These are phyloP conservation scores for Chaetomiaceae sp. DNA, from an alignment of 2,329 filamentous ascomycete genomes.

Conservation along the genomic window DNA sequence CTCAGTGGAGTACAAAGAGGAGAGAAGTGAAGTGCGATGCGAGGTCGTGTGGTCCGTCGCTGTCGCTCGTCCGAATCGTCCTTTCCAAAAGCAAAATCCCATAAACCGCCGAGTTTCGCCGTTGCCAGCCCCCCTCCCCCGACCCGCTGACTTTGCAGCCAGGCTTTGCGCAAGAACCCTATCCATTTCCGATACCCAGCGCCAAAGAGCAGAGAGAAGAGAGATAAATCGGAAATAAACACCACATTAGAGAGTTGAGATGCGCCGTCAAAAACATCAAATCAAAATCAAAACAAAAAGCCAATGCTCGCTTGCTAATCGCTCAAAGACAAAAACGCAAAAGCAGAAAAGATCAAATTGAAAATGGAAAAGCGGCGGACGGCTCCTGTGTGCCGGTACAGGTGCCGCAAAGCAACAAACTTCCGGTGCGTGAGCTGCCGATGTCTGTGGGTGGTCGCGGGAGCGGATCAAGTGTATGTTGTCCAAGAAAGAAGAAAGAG, in stretches of 20 bases:
- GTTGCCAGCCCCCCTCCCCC: slow-evolving; percentile 16
- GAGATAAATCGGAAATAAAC: slow-evolving; percentile 31
- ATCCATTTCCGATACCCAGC: slow-evolving; percentile 21
- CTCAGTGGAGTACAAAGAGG: slow-evolving; percentile 16
- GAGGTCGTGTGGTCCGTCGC: slow-evolving; percentile 1
- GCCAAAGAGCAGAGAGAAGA: slow-evolving; percentile 29
- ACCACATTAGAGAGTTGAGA: slow-evolving; percentile 21
- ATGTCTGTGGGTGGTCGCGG: slow-evolving; percentile 28
- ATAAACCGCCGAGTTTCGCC: slow-evolving; percentile 23
- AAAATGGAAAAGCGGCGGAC: slow-evolving; percentile 28
- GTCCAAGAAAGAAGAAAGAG: slow-evolving; percentile 20
- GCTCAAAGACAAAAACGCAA: slow-evolving; percentile 20
- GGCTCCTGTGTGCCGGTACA: slow-evolving; percentile 22
- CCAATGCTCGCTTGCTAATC: slow-evolving; percentile 35
- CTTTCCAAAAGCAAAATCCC: slow-evolving; percentile 15
- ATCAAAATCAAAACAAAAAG: slow-evolving; percentile 31
- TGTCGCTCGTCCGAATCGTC: slow-evolving; percentile 5
- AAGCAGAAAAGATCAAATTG: slow-evolving; percentile 33
- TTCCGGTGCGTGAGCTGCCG: slow-evolving; percentile 48
- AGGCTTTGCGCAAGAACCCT: slow-evolving; percentile 22
- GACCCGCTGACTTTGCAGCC: slow-evolving; percentile 24
- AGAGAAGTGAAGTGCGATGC: slow-evolving; percentile 19
- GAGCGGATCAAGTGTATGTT: slow-evolving; percentile 32
- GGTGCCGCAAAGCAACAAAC: slow-evolving; percentile 24
- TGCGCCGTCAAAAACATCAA: slow-evolving; percentile 24